A percentile compares a stretch with the other conserved stretches of the same genome.
Conservation (phyloP, 129 eudicot genomes). For the Oenanthe sinensis region DNA sequence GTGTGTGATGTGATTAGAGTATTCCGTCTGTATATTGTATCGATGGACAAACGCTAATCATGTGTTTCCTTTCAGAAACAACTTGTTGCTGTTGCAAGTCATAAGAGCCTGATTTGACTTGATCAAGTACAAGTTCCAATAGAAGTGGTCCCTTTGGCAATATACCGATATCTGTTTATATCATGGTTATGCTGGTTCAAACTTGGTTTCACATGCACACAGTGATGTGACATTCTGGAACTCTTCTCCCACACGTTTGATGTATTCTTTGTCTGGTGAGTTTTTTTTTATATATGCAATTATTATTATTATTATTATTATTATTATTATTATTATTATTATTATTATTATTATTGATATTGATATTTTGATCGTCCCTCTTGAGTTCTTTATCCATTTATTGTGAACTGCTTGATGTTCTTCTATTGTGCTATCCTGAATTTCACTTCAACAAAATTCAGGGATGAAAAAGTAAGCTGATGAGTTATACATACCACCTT, state of each 20-base stretch:
- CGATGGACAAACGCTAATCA: conserved; percentile 10
- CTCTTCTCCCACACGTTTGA: conserved; percentile 7
- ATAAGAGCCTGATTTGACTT: neutral
- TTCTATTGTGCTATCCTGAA: neutral
- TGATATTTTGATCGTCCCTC: neutral
- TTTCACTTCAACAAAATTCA: neutral
- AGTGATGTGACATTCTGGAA: conserved; percentile 4
- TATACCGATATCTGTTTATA: neutral
- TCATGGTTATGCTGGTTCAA: neutral
- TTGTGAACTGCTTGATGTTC: neutral
- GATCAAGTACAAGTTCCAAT: conserved; percentile 3
- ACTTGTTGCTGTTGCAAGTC: conserved; percentile 2
- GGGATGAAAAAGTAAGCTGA: neutral
- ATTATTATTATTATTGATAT: neutral
- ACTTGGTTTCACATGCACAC: conserved; percentile 9
- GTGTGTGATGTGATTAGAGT: neutral
- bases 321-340: no score
- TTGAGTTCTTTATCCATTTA: neutral
- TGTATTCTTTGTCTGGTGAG: conserved; percentile 13
- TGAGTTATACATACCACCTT: neutral
- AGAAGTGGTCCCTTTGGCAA: neutral
- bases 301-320: no score
- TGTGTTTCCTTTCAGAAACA: conserved; percentile 11
- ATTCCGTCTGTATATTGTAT: neutral
- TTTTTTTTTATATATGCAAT: neutral